Conservation (phyloP, 164 flowering plant species). For the Stephania yunnanensis region DNA sequence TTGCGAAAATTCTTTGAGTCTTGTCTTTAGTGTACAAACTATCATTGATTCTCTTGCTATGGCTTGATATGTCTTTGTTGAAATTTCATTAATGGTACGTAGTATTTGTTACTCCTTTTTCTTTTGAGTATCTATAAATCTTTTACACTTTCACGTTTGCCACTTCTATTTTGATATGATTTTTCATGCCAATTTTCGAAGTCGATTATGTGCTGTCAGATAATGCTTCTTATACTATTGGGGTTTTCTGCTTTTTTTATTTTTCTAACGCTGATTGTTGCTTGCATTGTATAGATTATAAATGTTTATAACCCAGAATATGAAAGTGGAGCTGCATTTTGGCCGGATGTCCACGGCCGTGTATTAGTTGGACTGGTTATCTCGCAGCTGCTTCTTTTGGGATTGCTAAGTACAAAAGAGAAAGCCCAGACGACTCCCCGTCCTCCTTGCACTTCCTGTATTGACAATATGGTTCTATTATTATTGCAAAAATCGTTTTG, state of each 20-base stretch:
- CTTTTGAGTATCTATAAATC: neutral
- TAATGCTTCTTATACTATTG: neutral
- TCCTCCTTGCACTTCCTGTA: slow-evolving; percentile 65
- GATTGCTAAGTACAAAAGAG: slow-evolving; percentile 59
- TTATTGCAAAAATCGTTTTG: slow-evolving; percentile 74
- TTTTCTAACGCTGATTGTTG: neutral
- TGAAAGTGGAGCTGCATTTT: slow-evolving; percentile 80
- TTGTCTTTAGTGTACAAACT: neutral
- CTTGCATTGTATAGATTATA: slow-evolving; percentile 48
- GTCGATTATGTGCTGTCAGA: neutral
- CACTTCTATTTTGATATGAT: neutral
- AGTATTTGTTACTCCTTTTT: neutral
- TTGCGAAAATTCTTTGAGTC: neutral
- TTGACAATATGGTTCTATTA: slow-evolving; percentile 69
- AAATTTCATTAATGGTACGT: neutral
- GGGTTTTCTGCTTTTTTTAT: neutral
- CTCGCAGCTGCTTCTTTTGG: slow-evolving; percentile 70
- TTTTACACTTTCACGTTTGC: neutral
- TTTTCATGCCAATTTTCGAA: neutral
- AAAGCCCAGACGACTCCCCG: slow-evolving; percentile 61
- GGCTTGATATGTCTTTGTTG: neutral
- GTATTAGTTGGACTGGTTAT: slow-evolving; percentile 53
- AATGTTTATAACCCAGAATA: slow-evolving; percentile 81
- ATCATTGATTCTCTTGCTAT: neutral
- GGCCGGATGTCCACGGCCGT: slow-evolving; percentile 85